Base-by-base conservation (phyloP, 1,139 yeast genomes). In the Candida sp. region DNA sequence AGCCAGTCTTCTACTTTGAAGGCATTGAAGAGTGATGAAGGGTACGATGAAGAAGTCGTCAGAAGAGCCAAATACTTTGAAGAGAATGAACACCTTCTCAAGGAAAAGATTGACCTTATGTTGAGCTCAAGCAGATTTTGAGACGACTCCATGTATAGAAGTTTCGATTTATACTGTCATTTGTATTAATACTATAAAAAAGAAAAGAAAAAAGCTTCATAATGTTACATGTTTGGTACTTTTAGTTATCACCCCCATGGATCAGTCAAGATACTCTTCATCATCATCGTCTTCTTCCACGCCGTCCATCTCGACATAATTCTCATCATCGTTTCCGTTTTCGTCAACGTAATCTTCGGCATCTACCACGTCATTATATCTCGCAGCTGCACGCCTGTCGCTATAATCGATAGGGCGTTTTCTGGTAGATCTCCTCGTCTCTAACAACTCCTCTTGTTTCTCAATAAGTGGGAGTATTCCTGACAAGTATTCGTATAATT, bases 1-100 rank as follows among this genome's bases (percentile, higher is more conserved):
- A 82, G 89, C 25, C 96, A 91, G 65, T 78, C 90, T 37, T 85
- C 88, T 55, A 88, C 93, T 46, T 77, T 90, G 61, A 86, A 84
- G 66, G 86, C 91, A 17, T 79, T 91, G 57, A 81, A 88, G 60
- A 90, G 96, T 55, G 98, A 93, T 66, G 93, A 90, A 60, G 92
- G 96, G 7, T 90, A 89, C 67, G 91, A 90, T 64, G 98, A 93
- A 69, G 98, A 94, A 65, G 77, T 84, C 31, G 97, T 91, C 3
- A 84, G 99, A 72, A 84, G 87, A 61, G 84, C 96, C 6, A 83
- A 86, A 38, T 92, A 88, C 68, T 93, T 91, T 70, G 83, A 84
- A 44, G 91, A 90, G 54, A 90, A 90, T 54, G 81, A 77, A 59
- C 69, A 67, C 43, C 73, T 89, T 62, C 75, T 92, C 51, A 81